Evolutionary conservation across 306 rosid genomes (phyloP).

Genomic region (barrel medic (Medicago truncatula)): MtrunA17r5.0-ANR NC_053042.1:2571001-2571500

Average conservation of each 20-base stretch:
- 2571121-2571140: slow-evolving; percentile 46
- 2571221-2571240: slow-evolving; percentile 63
- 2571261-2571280: slow-evolving; percentile 58
- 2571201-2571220: slow-evolving; percentile 66
- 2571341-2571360: slow-evolving; percentile 37
- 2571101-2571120: slow-evolving; percentile 73
- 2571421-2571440: neutral
- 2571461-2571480: too few relatives aligned
- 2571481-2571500: neutral
- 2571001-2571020: slow-evolving; percentile 70
- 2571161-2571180: slow-evolving; percentile 50
- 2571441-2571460: too few relatives aligned
- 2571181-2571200: slow-evolving; percentile 67
- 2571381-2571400: slow-evolving; percentile 52
- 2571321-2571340: slow-evolving; percentile 43
- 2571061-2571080: slow-evolving; percentile 71
- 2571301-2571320: slow-evolving; percentile 52
- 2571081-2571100: slow-evolving; percentile 63
- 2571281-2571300: slow-evolving; percentile 40
- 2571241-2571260: slow-evolving; percentile 68
- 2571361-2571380: slow-evolving; percentile 30
- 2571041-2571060: slow-evolving; percentile 59
- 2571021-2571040: slow-evolving; percentile 52
- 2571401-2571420: slow-evolving; percentile 17
- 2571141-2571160: slow-evolving; percentile 60